These are phyloP conservation scores for Sporobolomyces pararoseus DNA, from an alignment of 768 basidiomycete species.

Conservation along the genomic window DNA sequence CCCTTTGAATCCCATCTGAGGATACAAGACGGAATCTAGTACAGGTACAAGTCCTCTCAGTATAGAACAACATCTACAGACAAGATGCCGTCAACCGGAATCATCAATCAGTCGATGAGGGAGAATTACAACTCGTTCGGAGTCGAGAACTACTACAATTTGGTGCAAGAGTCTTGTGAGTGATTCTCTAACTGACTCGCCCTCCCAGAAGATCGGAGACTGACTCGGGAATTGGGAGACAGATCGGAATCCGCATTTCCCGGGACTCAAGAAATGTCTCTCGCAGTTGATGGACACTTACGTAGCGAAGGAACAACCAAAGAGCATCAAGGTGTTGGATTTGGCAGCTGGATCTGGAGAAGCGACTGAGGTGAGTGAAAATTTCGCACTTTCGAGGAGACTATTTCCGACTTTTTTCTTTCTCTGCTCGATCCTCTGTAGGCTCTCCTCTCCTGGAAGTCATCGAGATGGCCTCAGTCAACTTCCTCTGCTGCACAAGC, in stretches of 20 bases:
- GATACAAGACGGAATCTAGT: too few relatives aligned
- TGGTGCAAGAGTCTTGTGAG: conserved; percentile 33
- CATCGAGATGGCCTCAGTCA: conserved; percentile 13
- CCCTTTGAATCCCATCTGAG: too few relatives aligned
- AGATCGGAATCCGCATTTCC: conserved; percentile 68
- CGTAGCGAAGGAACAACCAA: conserved; percentile 49
- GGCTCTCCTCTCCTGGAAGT: conserved; percentile 18
- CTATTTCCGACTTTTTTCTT: neutral
- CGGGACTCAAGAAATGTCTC: conserved; percentile 60
- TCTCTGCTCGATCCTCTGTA: neutral
- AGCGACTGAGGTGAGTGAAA: conserved; percentile 22
- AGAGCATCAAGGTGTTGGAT: conserved; percentile 58
- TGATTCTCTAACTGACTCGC: neutral
- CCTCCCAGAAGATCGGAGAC: neutral
- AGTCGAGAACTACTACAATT: conserved; percentile 54
- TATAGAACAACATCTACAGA: too few relatives aligned
- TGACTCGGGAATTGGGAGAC: neutral
- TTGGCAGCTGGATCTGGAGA: conserved; percentile 56
- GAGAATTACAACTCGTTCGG: conserved; percentile 58
- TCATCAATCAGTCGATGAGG: conserved; percentile 55
- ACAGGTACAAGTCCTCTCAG: too few relatives aligned
- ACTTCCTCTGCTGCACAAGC: neutral
- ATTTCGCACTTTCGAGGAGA: neutral
- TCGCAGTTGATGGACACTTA: conserved; percentile 50
- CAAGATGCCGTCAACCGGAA: conserved; percentile 41